Evolutionary conservation across 1,284 basidiomycete genomes (phyloP).

Genomic region (Erythrobasidium hasegawianum): DNA sequence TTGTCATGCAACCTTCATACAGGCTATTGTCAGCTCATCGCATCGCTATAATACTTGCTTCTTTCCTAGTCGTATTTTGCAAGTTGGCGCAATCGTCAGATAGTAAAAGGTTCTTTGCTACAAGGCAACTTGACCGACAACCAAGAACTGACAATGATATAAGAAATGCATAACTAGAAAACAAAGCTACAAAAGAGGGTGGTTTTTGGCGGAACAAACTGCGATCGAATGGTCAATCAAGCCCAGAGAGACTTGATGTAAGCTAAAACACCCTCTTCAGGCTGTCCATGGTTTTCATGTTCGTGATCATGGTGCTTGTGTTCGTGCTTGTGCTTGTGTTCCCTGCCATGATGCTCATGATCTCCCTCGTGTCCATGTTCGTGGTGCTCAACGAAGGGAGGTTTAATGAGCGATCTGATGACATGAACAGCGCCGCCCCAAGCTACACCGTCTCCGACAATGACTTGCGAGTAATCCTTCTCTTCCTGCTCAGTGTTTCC

Average conservation of each 20-base stretch:
- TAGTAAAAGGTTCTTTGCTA: no score
- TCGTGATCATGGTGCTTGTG: not conserved
- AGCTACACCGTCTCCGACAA: slow-evolving; percentile 39
- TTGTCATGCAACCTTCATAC: no score
- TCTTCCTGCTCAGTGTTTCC: slow-evolving; percentile 22
- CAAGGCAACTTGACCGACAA: no score
- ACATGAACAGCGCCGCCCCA: slow-evolving; percentile 43
- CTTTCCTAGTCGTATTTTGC: no score
- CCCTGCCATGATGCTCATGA: slow-evolving; percentile 11
- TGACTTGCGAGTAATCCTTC: slow-evolving; percentile 35
- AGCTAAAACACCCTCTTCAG: not conserved
- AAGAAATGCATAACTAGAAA: not conserved
- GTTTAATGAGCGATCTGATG: slow-evolving; percentile 38
- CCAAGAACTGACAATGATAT: no score
- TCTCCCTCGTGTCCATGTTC: not conserved
- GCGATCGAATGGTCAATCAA: not conserved
- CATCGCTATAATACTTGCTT: no score
- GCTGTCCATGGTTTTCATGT: not conserved
- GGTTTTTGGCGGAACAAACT: not conserved
- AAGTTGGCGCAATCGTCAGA: no score
- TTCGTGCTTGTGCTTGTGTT: slow-evolving; percentile 1
- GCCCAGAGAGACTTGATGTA: slow-evolving; percentile 24
- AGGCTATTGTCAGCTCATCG: no score
- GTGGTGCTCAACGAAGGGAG: slow-evolving; percentile 40
- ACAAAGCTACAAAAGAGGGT: not conserved